Percentiles rank a stretch among this genome's conserved stretches.
Conservation (phyloP, 345 rosid genomes). For the Geranium brycei region DNA sequence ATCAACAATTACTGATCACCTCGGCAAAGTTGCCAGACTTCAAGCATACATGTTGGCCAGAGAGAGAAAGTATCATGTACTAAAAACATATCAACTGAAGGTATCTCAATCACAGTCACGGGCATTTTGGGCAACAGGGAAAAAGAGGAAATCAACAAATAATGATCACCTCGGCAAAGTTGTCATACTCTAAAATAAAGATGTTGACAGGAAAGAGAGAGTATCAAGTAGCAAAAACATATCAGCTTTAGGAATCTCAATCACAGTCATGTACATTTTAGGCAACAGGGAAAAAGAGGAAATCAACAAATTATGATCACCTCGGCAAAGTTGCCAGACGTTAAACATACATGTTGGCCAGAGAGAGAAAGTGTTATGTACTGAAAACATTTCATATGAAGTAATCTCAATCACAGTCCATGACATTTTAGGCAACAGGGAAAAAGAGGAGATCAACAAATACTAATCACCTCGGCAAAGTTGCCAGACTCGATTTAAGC, state of each 20-base stretch:
- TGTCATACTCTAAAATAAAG: conserved; percentile 4
- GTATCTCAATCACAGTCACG: conserved; percentile 1
- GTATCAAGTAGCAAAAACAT: too few species aligned
- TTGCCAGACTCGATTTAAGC: neutral
- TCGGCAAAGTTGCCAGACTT: conserved; percentile 16
- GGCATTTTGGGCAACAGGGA: conserved; percentile 16
- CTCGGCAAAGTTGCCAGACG: conserved; percentile 1
- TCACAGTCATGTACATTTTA: neutral
- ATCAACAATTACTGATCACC: neutral
- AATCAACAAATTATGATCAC: neutral
- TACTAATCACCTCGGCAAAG: conserved; percentile 5
- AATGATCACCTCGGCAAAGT: conserved; percentile 22
- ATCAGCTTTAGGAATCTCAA: neutral
- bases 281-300: conserved; percentile 10
- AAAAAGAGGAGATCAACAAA: conserved; percentile 3
- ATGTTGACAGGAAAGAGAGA: neutral
- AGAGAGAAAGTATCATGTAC: neutral
- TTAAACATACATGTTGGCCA: neutral
- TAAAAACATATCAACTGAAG: neutral
- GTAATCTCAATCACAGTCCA: neutral
- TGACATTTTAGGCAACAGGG: conserved; percentile 3
- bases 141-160: conserved; percentile 19
- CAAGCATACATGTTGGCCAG: neutral
- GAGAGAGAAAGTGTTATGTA: neutral
- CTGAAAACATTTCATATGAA: neutral